Evolutionary conservation across 345 rosid species (phyloP).

Genomic region (Combretum micranthum): DNA sequence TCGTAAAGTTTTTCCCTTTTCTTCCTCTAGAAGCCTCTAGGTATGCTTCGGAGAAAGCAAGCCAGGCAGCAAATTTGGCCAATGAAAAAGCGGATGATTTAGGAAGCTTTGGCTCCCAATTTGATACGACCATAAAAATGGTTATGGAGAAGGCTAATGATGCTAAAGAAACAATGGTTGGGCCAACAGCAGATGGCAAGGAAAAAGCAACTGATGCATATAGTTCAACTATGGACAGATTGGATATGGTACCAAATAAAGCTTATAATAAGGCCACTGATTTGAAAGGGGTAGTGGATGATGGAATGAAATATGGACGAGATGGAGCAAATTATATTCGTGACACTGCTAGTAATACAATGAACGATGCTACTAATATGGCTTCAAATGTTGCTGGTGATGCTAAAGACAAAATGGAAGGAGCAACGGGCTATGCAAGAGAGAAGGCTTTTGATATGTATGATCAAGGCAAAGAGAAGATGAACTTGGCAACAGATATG

Average conservation of each 20-base stretch:
- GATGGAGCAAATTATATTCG: constrained; percentile 10
- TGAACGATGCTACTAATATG: constrained; percentile 1
- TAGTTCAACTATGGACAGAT: constrained; percentile 6
- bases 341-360: constrained; percentile 6
- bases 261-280: constrained; percentile 7
- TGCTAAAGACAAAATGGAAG: constrained; percentile 1
- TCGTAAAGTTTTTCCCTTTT: not conserved
- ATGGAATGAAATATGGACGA: constrained; percentile 9
- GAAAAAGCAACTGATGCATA: constrained; percentile 3
- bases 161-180: constrained; percentile 23
- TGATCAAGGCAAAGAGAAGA: not conserved
- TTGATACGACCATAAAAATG: constrained; percentile 2
- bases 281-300: constrained; percentile 10
- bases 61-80: constrained; percentile 17
- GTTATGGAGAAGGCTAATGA: constrained; percentile 14
- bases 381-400: constrained; percentile 2
- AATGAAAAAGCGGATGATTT: constrained; percentile 10
- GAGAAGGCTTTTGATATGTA: not conserved
- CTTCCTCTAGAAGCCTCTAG: constrained; percentile 14
- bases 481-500: not conserved
- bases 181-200: constrained; percentile 7
- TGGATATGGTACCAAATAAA: not conserved
- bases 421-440: constrained; percentile 2
- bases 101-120: constrained; percentile 14
- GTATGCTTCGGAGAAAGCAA: constrained; percentile 24